Percentiles rank a stretch among this genome's conserved stretches.
Conservation (phyloP, 169 alveolate genomes). For the Plasmodium chabaudi region DNA sequence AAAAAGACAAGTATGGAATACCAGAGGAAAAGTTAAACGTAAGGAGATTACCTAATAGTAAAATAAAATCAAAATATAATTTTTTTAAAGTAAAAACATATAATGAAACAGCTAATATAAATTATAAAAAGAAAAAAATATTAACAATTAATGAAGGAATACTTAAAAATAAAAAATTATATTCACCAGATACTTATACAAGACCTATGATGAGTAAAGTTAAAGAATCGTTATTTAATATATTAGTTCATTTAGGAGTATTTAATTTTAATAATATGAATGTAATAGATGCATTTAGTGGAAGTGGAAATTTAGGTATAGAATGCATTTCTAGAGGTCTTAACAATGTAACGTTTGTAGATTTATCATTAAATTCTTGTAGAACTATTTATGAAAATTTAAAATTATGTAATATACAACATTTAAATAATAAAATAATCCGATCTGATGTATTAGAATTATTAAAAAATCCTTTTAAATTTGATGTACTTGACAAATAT, state of each 20-base stretch:
- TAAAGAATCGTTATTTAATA: constrained; percentile 78
- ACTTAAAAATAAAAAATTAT: constrained; percentile 79
- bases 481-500: constrained; percentile 79
- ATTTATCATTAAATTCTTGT: constrained; percentile 81
- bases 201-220: constrained; percentile 87
- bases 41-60: constrained; percentile 20
- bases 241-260: constrained; percentile 77
- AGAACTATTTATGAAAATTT: constrained; percentile 78
- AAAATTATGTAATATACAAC: constrained; percentile 43
- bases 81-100: constrained; percentile 52
- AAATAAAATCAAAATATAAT: constrained; percentile 60
- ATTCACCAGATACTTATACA: constrained; percentile 79
- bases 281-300: constrained; percentile 86
- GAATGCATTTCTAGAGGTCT: constrained; percentile 88
- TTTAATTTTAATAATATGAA: constrained; percentile 76
- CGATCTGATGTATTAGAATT: constrained; percentile 86
- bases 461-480: constrained; percentile 78
- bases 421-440: constrained; percentile 77
- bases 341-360: constrained; percentile 85
- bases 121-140: constrained; percentile 55
- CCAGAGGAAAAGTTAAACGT: constrained; percentile 43
- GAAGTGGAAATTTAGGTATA: constrained; percentile 88
- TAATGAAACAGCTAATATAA: constrained; percentile 54
- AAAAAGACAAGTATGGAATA: constrained; percentile 49
- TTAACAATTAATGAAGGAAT: constrained; percentile 74